These are phyloP conservation scores for Coriaria nepalensis DNA, from an alignment of 306 rosid species.

Conservation along the genomic window DNA sequence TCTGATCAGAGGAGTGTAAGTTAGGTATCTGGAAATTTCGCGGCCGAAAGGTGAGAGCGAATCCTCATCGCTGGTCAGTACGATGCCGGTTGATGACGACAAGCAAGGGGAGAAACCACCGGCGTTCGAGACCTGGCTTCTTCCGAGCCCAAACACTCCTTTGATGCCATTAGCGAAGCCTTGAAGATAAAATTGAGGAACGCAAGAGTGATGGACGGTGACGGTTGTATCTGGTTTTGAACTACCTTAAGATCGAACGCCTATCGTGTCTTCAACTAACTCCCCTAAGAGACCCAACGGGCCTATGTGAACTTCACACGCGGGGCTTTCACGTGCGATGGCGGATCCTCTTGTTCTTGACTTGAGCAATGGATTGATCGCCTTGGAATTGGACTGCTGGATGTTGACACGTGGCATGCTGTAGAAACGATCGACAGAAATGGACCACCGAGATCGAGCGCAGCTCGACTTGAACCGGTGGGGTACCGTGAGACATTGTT, in stretches of 20 bases:
- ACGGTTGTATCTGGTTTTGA: too few relatives aligned
- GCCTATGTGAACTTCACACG: slow-evolving; percentile 27
- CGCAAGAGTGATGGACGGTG: slow-evolving; percentile 27
- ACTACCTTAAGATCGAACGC: slow-evolving; percentile 10
- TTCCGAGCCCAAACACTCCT: slow-evolving; percentile 60
- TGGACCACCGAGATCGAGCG: slow-evolving; percentile 45
- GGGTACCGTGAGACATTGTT: slow-evolving; percentile 29
- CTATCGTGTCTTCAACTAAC: slow-evolving; percentile 30
- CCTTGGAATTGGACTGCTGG: slow-evolving; percentile 19
- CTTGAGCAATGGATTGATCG: slow-evolving; percentile 55
- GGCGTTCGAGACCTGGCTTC: slow-evolving; percentile 27
- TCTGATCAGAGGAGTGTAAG: slow-evolving; percentile 46
- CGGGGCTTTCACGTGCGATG: slow-evolving; percentile 5
- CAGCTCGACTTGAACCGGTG: slow-evolving; percentile 27
- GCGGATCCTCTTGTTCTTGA: slow-evolving; percentile 27
- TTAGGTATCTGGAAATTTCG: slow-evolving; percentile 33
- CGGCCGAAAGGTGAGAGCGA: slow-evolving; percentile 14
- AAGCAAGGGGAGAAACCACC: slow-evolving; percentile 43
- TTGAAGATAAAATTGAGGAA: slow-evolving; percentile 26
- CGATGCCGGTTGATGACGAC: slow-evolving; percentile 46
- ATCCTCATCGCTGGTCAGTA: slow-evolving; percentile 16
- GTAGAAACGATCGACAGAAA: slow-evolving; percentile 37
- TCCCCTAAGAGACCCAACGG: slow-evolving; percentile 17
- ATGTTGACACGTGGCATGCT: slow-evolving; percentile 13
- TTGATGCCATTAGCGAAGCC: slow-evolving; percentile 36